A percentile compares a stretch with the other conserved stretches of the same genome.
Evolutionary conservation across 306 rosid genomes (phyloP).

Genomic region (Vigna unguiculata): DNA sequence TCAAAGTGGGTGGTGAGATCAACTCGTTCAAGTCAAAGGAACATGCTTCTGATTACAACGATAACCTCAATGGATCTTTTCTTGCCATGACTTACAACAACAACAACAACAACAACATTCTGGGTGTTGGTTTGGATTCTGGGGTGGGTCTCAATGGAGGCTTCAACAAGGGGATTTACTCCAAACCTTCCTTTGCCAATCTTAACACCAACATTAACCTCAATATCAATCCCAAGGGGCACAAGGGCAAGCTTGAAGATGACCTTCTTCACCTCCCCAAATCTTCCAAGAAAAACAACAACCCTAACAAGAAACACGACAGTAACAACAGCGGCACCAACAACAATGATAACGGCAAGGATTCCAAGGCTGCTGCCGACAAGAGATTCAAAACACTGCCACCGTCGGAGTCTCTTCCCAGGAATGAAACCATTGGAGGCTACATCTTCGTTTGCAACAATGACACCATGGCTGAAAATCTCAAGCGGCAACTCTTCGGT

Average conservation of each 20-base stretch:
- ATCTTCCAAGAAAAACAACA: slow-evolving; percentile 61
- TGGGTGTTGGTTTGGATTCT: slow-evolving; percentile 9
- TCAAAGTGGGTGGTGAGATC: slow-evolving; percentile 86
- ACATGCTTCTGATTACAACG: slow-evolving; percentile 48
- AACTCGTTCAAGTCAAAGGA: slow-evolving; percentile 46
- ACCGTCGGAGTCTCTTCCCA: slow-evolving; percentile 85
- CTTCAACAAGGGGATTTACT: slow-evolving; percentile 78
- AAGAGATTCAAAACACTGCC: slow-evolving; percentile 95
- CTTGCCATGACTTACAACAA: slow-evolving; percentile 45
- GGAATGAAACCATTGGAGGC: slow-evolving; percentile 91
- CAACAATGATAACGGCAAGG: slow-evolving; percentile 45
- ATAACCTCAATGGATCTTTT: slow-evolving; percentile 39
- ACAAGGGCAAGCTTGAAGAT: slow-evolving; percentile 55
- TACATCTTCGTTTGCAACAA: slow-evolving; percentile 97
- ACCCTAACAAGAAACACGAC: slow-evolving; percentile 56
- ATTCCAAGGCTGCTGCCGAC: slow-evolving; percentile 57
- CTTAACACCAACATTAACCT: slow-evolving; percentile 18
- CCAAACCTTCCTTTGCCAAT: slow-evolving; percentile 57
- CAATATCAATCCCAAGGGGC: slow-evolving; percentile 53
- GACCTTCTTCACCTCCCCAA: slow-evolving; percentile 50
- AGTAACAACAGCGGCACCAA: slow-evolving; percentile 50
- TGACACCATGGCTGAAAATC: slow-evolving; percentile 98
- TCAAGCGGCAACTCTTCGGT: slow-evolving; percentile 93
- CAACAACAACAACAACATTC: background rate
- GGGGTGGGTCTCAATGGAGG: slow-evolving; percentile 54